Conservation (phyloP, 768 basidiomycete species). For the Auriculariales sp. region DNA sequence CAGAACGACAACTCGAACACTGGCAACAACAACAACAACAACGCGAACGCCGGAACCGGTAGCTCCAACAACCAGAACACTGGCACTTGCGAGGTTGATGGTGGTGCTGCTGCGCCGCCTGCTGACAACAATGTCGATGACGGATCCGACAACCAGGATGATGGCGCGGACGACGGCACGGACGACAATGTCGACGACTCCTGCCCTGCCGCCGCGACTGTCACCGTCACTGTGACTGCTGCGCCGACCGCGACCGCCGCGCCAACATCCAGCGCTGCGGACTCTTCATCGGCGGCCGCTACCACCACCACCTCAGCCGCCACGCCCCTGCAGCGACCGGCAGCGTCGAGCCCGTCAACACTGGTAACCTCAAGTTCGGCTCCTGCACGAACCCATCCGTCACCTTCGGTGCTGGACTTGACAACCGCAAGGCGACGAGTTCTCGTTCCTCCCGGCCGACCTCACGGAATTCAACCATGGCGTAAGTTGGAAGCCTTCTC, state of each 20-base stretch:
- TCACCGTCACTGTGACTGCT: conserved; percentile 7
- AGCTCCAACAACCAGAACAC: neutral
- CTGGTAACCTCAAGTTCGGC: conserved; percentile 5
- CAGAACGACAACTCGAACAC: neutral
- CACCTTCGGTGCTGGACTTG: conserved; percentile 9
- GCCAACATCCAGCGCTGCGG: neutral
- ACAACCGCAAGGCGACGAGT: conserved; percentile 19
- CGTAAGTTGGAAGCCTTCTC: neutral
- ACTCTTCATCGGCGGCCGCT: neutral
- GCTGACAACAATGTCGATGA: conserved; percentile 3
- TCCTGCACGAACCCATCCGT: conserved; percentile 8
- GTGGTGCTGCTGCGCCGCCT: conserved; percentile 11
- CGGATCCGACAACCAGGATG: too few species aligned
- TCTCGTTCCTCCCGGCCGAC: conserved; percentile 5
- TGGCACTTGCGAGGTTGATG: conserved; percentile 2
- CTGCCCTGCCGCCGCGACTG: conserved; percentile 1
- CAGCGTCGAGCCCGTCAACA: neutral
- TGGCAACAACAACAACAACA: neutral
- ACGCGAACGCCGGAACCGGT: neutral
- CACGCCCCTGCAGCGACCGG: neutral
- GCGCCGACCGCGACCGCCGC: neutral
- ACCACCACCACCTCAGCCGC: conserved; percentile 6
- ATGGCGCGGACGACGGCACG: conserved; percentile 14
- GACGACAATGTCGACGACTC: conserved; percentile 3
- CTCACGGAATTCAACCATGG: neutral